Percentiles rank a stretch among this genome's conserved stretches.
Conservation (phyloP, 129 eudicot species). For the Flaveria sonorensis region DNA sequence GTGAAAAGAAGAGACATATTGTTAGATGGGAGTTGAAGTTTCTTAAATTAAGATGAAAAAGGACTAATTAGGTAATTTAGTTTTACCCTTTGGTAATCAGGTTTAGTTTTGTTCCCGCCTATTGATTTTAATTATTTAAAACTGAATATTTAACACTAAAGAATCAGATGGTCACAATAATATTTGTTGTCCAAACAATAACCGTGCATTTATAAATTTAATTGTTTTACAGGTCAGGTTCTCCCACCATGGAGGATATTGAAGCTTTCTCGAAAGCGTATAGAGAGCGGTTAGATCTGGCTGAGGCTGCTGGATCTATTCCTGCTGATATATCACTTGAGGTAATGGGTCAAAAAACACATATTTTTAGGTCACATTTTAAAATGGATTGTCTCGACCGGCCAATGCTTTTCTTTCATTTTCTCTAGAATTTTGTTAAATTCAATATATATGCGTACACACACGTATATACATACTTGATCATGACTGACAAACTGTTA, state of each 20-base stretch:
- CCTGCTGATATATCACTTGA: conserved; percentile 69
- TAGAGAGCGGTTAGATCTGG: conserved; percentile 62
- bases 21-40: neutral
- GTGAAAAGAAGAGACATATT: neutral
- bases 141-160: neutral
- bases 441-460: neutral
- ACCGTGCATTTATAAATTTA: neutral
- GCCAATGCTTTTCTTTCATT: neutral
- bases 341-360: conserved; percentile 39
- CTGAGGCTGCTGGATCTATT: conserved; percentile 63
- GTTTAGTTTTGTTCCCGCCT: conserved; percentile 5
- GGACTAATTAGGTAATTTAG: neutral
- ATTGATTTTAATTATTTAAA: neutral
- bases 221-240: conserved; percentile 67
- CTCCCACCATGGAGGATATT: conserved; percentile 77
- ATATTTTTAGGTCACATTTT: neutral
- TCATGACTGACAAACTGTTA: neutral
- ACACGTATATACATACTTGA: no score
- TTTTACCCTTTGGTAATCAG: neutral
- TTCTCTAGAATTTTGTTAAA: neutral
- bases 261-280: conserved; percentile 80
- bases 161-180: neutral
- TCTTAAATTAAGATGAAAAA: neutral
- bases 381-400: neutral
- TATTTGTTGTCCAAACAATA: conserved; percentile 2